Base-by-base conservation (phyloP, 352 stramenopile genomes). In the Elongisporangium prolatum region DNA sequence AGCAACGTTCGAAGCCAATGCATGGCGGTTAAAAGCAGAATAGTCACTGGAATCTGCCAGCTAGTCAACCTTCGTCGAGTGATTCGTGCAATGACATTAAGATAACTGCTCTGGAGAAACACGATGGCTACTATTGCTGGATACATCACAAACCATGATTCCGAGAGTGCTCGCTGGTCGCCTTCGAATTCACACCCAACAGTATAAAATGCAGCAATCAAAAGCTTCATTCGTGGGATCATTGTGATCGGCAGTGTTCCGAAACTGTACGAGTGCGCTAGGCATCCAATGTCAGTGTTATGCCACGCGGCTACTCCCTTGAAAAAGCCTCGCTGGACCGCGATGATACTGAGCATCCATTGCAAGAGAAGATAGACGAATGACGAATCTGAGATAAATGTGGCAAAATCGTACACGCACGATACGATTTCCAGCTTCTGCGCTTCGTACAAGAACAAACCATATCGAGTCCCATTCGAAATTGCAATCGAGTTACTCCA, bases 111-210 rank as follows among this genome's bases (percentile, higher is more conserved):
- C 38, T 67, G 69, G 6, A 84, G 53, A 0, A 82, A 58, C 8
- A 69, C 51, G 9, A 72, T 59, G 57, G 82, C 72, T 14, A 50
- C 57, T 21, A 84, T 64, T 2, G 60, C 59, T 0, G 70, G 72
- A 48, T 84, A 87, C 13, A 85, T 69, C 17, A 69, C 63, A 50
- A 75, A 82, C 68, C 72, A 82, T 3, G 65, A 62, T 21, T 84
- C 70, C 4, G 64, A 69, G 14, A 88, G 61, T 18, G 55, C 66
- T 11, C 44, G 53, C 37, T 85, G 72, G 16, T 83, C 61, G 8
- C 74, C 77, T 49, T 88, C 68, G 44, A 84, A 85, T 48, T 59
- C 22, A 48, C 68, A 80, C 0, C 72, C 77, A 21, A 67, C 58
- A 3, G 65, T 72, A 58, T 58, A 84, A 38, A 84, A 84, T 4